Base-by-base conservation (phyloP, 2,329 filamentous ascomycete species). In the Byssoonygena ceratinophila region DNA sequence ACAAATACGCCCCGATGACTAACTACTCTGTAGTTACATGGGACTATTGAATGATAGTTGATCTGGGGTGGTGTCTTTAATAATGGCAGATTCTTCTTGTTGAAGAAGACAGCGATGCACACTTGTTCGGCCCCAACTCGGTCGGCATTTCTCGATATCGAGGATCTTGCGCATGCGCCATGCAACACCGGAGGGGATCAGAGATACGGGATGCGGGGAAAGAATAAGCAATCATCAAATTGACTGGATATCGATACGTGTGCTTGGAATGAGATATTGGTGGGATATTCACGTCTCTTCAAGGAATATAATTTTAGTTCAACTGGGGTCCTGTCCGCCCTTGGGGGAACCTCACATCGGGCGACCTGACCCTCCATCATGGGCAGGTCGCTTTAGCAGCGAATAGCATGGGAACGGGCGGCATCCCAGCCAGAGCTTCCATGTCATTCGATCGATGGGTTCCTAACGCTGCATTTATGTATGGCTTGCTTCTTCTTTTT, bases 191-290 rank as follows among this genome's bases (percentile, higher is more conserved):
- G 2, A 12, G 27, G 5, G 16, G 44, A 32, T 12, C 29, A 41
- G 34, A 31, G 2, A 31, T 39, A 20, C 46, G 46, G 46, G 46
- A 49, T 49, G 36, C 46, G 46, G 36, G 46, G 46, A 41, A 7
- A 34, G 36, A 37, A 37, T 29, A 32, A 41, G 34, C 34, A 40
- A 40, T 37, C 29, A 27, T 44, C 14, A 48, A 18, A 12, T 4
- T 3, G 34, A 7, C n/a, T 29, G 14, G 3, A 4, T 8, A 36
- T 36, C n/a, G 41, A n/a, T 18, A 14, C 2, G 25, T 23, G 39
- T 3, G 20, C 4, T 12, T 41, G 18, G 20, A n/a, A 11, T 3
- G 16, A 37, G 18, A 18, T 9, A n/a, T 8, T 31, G 22, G 31
- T 47, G 32, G 46, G 46, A 48, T 39, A 48, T 31, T 22, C 18